Conservation (phyloP, 202 grass and related monocot species). For the Alloteropsis angusta region DNA sequence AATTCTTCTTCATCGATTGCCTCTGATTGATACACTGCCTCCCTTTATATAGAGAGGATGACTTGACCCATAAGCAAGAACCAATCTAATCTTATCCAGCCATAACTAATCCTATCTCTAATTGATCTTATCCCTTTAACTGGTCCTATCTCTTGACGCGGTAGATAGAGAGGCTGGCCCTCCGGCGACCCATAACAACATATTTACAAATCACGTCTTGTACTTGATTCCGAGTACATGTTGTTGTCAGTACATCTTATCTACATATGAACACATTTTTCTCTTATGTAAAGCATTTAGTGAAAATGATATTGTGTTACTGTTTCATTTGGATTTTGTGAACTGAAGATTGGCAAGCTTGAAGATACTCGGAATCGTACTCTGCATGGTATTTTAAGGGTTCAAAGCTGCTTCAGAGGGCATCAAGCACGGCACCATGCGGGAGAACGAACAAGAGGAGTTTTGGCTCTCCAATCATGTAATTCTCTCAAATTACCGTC, state of each 20-base stretch:
- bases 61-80: too few relatives aligned
- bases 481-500: not conserved
- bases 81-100: too few relatives aligned
- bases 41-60: too few relatives aligned
- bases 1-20: too few relatives aligned
- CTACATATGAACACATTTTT: constrained; percentile 6
- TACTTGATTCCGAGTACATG: not conserved
- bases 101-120: too few relatives aligned
- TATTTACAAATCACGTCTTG: not conserved
- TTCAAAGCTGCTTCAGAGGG: constrained; percentile 96
- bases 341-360: constrained; percentile 73
- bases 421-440: constrained; percentile 61
- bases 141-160: too few relatives aligned
- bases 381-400: constrained; percentile 92
- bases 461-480: constrained; percentile 92
- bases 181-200: too few relatives aligned
- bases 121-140: too few relatives aligned
- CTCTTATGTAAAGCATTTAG: constrained; percentile 6
- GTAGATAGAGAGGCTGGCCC: too few relatives aligned
- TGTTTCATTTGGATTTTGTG: constrained; percentile 18
- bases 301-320: constrained; percentile 25
- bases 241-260: not conserved
- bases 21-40: too few relatives aligned
- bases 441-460: constrained; percentile 53
- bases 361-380: constrained; percentile 89